These are phyloP conservation scores for Debaryomyces sp. DNA, from an alignment of 1,139 yeast genomes.

Conservation along the genomic window DNA sequence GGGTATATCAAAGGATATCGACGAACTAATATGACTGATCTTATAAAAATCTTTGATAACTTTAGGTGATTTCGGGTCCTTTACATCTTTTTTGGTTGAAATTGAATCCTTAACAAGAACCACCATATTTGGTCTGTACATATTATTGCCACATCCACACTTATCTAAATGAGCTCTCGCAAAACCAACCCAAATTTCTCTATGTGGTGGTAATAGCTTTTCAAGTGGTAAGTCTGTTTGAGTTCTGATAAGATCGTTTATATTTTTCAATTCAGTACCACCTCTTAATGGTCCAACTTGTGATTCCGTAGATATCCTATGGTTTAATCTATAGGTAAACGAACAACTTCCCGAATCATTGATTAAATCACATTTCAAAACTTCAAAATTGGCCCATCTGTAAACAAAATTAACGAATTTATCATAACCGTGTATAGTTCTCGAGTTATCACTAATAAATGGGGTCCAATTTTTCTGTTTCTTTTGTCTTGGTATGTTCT, in stretches of 20 bases:
- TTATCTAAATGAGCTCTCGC: constrained; percentile 37
- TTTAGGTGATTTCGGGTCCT: constrained; percentile 1
- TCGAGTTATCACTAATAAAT: constrained; percentile 27
- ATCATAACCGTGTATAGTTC: constrained; percentile 27
- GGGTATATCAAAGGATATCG: constrained; percentile 37
- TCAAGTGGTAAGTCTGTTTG: constrained; percentile 15
- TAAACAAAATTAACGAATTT: constrained; percentile 34
- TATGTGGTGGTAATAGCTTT: constrained; percentile 17
- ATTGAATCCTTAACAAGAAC: constrained; percentile 23
- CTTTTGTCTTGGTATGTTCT: constrained; percentile 23
- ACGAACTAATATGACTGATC: constrained; percentile 36
- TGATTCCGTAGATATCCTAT: constrained; percentile 17
- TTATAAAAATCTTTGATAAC: constrained; percentile 21
- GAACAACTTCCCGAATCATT: constrained; percentile 28
- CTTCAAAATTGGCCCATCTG: constrained; percentile 40
- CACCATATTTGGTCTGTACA: constrained; percentile 41
- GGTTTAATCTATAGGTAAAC: constrained; percentile 25
- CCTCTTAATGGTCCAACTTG: constrained; percentile 40
- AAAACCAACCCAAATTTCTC: constrained; percentile 39
- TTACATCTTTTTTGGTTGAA: not conserved
- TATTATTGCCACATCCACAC: constrained; percentile 40
- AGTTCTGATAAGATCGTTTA: constrained; percentile 21
- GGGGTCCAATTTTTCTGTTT: constrained; percentile 52
- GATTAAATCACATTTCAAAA: constrained; percentile 35
- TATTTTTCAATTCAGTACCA: constrained; percentile 37